These are phyloP conservation scores for Quercus robur DNA, from an alignment of 306 rosid genomes.

Conservation along the genomic window DNA sequence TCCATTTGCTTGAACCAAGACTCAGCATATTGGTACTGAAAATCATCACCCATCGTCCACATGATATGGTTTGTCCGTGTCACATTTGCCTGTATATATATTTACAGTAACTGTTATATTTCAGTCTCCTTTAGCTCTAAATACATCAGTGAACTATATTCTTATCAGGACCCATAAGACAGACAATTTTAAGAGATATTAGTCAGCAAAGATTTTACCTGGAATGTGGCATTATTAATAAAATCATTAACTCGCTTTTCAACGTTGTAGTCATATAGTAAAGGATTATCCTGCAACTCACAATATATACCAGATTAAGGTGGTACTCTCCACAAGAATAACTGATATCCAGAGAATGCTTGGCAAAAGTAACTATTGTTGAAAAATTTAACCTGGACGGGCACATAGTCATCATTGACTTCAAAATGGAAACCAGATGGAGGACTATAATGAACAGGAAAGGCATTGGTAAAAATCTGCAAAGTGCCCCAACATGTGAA, in stretches of 20 bases:
- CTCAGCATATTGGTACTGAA: constrained; percentile 86
- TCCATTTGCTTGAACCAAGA: constrained; percentile 95
- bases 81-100: constrained; percentile 60
- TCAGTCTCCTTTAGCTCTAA: not conserved
- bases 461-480: constrained; percentile 83
- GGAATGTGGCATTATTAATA: constrained; percentile 43
- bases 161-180: not conserved
- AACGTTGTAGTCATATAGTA: constrained; percentile 62
- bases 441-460: constrained; percentile 72
- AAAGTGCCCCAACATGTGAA: constrained; percentile 4
- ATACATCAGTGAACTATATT: not conserved
- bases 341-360: not conserved
- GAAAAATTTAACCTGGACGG: constrained; percentile 58
- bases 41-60: constrained; percentile 99
- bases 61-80: constrained; percentile 83
- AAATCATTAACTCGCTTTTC: constrained; percentile 62
- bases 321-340: not conserved
- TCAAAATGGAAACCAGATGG: constrained; percentile 71
- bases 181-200: not conserved
- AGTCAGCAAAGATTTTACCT: constrained; percentile 39
- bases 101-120: constrained; percentile 17
- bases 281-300: constrained; percentile 73
- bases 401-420: constrained; percentile 36
- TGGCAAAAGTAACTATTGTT: not conserved
- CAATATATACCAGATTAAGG: constrained; percentile 11